Percentiles rank a stretch among this genome's conserved stretches.
These are phyloP conservation scores for Candida albicans DNA, from an alignment of 1,139 yeast species.

Conservation along the genomic window DNA sequence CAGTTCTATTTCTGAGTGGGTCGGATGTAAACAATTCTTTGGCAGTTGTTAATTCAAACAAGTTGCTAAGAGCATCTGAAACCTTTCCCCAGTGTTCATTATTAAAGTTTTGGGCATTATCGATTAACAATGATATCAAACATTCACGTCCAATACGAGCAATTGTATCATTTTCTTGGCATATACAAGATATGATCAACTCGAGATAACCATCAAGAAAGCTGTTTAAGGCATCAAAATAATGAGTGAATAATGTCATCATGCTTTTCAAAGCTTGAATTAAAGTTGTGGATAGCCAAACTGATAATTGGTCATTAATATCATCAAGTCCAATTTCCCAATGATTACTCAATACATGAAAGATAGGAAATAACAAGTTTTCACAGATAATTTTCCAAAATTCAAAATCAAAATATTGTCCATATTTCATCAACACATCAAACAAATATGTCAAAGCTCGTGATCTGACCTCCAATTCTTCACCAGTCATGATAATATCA, in stretches of 20 bases:
- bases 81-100: constrained; percentile 75
- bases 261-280: constrained; percentile 92
- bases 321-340: constrained; percentile 69
- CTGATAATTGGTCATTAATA: constrained; percentile 71
- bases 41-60: constrained; percentile 86
- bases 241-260: constrained; percentile 79
- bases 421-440: constrained; percentile 76
- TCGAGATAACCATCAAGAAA: constrained; percentile 78
- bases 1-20: constrained; percentile 42
- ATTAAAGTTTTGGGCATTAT: constrained; percentile 67
- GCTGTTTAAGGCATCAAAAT: constrained; percentile 69
- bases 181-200: constrained; percentile 80
- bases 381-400: constrained; percentile 86
- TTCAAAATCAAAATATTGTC: constrained; percentile 66
- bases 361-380: constrained; percentile 84
- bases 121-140: constrained; percentile 70
- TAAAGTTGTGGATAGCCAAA: constrained; percentile 94
- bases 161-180: constrained; percentile 95
- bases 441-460: constrained; percentile 82
- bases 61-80: constrained; percentile 57
- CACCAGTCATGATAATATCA: constrained; percentile 89
- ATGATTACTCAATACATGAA: constrained; percentile 72
- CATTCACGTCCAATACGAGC: constrained; percentile 94
- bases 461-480: constrained; percentile 91
- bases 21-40: constrained; percentile 75